Conservation (phyloP, 2,329 filamentous ascomycete species). For the Anthostomella pinea region DNA sequence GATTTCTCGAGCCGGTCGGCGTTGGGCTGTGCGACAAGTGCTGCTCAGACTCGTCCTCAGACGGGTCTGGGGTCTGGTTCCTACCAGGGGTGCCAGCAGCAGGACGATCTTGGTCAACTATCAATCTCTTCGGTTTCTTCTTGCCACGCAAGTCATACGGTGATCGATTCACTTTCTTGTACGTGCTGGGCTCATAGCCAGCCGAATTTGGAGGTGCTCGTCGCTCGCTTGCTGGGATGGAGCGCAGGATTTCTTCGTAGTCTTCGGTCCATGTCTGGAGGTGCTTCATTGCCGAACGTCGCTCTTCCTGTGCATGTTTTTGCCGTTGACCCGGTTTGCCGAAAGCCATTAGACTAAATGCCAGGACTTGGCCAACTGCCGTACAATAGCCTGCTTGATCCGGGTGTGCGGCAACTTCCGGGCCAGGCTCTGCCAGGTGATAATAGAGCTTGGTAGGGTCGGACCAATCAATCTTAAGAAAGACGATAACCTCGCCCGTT, state of each 20-base stretch:
- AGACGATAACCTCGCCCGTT: conserved; percentile 43
- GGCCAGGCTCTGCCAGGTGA: conserved; percentile 29
- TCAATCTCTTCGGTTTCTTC: background rate
- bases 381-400: conserved; percentile 19
- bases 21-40: conserved; percentile 7
- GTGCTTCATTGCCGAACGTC: conserved; percentile 3
- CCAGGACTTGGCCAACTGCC: conserved; percentile 30
- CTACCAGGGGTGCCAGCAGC: background rate
- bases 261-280: conserved; percentile 23
- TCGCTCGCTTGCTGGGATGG: conserved; percentile 18
- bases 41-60: conserved; percentile 11
- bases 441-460: conserved; percentile 29
- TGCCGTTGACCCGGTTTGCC: conserved; percentile 6
- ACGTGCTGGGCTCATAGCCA: conserved; percentile 16
- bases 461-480: conserved; percentile 35
- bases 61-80: conserved; percentile 6
- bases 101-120: no score
- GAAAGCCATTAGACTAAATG: conserved; percentile 31
- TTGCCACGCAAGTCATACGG: conserved; percentile 7
- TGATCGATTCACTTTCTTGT: conserved; percentile 20
- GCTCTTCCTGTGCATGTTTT: conserved; percentile 22
- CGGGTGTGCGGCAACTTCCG: conserved; percentile 23
- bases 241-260: conserved; percentile 23
- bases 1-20: conserved; percentile 7
- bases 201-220: conserved; percentile 9